These are phyloP conservation scores for Boeremia lycopersici DNA, from an alignment of 2,329 filamentous ascomycete species.

Conservation along the genomic window DNA sequence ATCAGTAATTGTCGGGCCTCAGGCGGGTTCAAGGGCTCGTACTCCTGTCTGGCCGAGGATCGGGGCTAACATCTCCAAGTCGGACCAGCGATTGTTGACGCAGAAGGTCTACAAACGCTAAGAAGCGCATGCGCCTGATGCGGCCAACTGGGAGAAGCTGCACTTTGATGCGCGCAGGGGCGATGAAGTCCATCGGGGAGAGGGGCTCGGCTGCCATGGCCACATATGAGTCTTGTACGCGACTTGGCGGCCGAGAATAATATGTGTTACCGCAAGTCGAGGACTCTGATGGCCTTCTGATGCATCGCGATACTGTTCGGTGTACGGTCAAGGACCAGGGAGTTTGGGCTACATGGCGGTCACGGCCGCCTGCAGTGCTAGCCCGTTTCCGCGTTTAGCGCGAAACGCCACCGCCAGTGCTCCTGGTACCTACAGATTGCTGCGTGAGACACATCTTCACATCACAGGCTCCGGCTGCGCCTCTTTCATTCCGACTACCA, in stretches of 20 bases:
- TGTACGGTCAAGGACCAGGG: conserved; percentile 25
- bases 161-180: conserved; percentile 87
- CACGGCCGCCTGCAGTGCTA: conserved; percentile 15
- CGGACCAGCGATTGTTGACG: conserved; percentile 80
- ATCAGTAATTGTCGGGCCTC: conserved; percentile 38
- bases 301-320: conserved; percentile 23
- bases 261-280: conserved; percentile 27
- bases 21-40: conserved; percentile 48
- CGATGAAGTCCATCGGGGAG: conserved; percentile 69
- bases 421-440: conserved; percentile 7
- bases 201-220: conserved; percentile 88
- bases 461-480: conserved; percentile 5
- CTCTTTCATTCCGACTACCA: conserved; percentile 14
- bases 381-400: conserved; percentile 10
- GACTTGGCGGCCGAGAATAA: conserved; percentile 25
- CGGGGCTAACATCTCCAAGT: conserved; percentile 83
- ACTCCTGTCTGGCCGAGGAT: conserved; percentile 86
- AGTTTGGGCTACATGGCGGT: conserved; percentile 33
- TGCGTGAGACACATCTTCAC: conserved; percentile 4
- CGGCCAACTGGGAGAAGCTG: conserved; percentile 85
- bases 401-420: conserved; percentile 15
- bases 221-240: conserved; percentile 50
- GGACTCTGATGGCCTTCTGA: conserved; percentile 8
- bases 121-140: conserved; percentile 82
- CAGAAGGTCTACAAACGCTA: conserved; percentile 77